A percentile compares a stretch with the other conserved stretches of the same genome.
Evolutionary conservation across 2,329 filamentous ascomycete species (phyloP).

Genomic region (Xylariaceae sp.): DNA sequence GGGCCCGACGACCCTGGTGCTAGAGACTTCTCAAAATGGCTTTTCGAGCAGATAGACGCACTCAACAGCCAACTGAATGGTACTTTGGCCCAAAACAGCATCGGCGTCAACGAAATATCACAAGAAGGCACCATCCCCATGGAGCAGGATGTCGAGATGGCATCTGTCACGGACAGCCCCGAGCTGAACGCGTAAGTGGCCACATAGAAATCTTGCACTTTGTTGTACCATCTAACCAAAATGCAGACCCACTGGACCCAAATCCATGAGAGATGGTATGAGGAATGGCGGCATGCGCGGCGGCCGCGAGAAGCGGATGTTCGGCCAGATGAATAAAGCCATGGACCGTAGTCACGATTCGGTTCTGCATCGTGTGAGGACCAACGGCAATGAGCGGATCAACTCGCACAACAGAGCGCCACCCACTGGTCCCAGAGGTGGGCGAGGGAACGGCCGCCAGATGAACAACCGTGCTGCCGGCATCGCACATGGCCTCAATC

Average conservation of each 20-base stretch:
- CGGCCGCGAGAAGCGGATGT: conserved; percentile 69
- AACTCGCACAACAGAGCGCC: conserved; percentile 66
- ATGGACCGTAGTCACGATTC: conserved; percentile 72
- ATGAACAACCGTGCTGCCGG: conserved; percentile 43
- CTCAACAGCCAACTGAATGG: conserved; percentile 59
- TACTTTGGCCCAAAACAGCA: conserved; percentile 24
- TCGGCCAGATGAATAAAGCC: conserved; percentile 75
- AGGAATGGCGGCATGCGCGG: conserved; percentile 28
- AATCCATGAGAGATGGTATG: conserved; percentile 69
- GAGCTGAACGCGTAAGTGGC: conserved; percentile 52
- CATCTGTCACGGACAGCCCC: conserved; percentile 39
- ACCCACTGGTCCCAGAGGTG: conserved; percentile 62
- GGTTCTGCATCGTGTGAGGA: conserved; percentile 73
- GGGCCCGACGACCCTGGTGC: conserved; percentile 76
- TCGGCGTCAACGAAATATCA: conserved; percentile 9
- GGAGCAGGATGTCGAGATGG: conserved; percentile 67
- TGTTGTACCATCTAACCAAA: conserved; percentile 34
- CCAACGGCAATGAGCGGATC: conserved; percentile 68
- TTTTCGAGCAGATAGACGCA: conserved; percentile 77
- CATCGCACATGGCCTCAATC: conserved; percentile 38
- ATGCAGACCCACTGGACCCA: conserved; percentile 80
- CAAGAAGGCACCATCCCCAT: conserved; percentile 23
- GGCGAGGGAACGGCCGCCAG: conserved; percentile 41
- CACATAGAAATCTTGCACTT: too few relatives aligned
- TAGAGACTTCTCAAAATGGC: conserved; percentile 78